Evolutionary conservation across 176 grass and related monocot species (phyloP).

Genomic region (Microstegium vimineum): DNA sequence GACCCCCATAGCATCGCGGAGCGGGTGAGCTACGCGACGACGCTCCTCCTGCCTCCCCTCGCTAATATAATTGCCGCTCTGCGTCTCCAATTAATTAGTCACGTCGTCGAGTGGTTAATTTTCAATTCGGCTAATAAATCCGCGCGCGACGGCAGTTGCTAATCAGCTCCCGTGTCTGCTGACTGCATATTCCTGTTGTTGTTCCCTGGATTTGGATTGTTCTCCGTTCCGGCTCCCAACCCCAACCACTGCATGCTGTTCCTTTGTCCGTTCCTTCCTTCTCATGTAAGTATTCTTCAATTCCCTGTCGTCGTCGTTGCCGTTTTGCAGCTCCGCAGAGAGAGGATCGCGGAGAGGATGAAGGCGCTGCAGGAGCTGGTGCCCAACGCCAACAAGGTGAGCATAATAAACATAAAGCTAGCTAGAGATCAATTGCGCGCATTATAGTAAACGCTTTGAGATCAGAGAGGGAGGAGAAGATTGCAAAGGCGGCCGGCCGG

Average conservation of each 20-base stretch:
- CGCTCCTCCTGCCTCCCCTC: neutral
- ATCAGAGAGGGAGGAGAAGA: neutral
- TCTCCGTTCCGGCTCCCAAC: slow-evolving; percentile 13
- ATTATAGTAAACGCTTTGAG: too few species aligned
- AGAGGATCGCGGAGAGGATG: slow-evolving; percentile 99
- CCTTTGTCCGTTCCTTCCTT: slow-evolving; percentile 28
- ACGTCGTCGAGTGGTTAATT: neutral
- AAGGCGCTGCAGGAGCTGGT: slow-evolving; percentile 91
- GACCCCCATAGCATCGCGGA: slow-evolving; percentile 95
- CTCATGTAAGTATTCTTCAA: slow-evolving; percentile 3
- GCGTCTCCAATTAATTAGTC: slow-evolving; percentile 15
- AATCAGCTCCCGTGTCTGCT: slow-evolving; percentile 13
- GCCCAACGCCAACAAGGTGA: slow-evolving; percentile 93
- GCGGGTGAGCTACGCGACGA: slow-evolving; percentile 49
- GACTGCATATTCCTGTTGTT: slow-evolving; percentile 7
- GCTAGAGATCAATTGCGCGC: neutral
- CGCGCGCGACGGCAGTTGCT: slow-evolving; percentile 35
- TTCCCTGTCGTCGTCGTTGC: neutral
- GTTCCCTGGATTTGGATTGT: slow-evolving; percentile 33
- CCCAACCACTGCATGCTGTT: neutral
- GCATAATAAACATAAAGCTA: too few species aligned
- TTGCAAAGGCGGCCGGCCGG: neutral
- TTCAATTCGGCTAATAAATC: slow-evolving; percentile 1
- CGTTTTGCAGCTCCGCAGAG: slow-evolving; percentile 75
- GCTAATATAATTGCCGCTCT: neutral